Conservation (phyloP, 164 flowering plant genomes). For the Berberis vulgaris region DNA sequence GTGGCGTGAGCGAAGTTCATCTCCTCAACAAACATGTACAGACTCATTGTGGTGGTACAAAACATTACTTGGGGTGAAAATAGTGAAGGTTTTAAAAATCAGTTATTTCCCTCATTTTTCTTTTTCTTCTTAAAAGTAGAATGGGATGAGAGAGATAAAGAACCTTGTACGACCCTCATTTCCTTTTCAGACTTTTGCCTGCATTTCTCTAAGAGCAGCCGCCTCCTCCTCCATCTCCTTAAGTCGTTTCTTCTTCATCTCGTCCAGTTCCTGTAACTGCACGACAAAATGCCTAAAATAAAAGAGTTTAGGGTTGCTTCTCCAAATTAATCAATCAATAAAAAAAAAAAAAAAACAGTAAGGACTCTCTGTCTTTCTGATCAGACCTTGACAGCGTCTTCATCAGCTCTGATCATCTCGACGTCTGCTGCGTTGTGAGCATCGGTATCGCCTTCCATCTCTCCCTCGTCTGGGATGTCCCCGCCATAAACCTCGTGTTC, state of each 20-base stretch:
- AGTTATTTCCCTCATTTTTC: no score
- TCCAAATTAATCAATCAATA: not conserved
- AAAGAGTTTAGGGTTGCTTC: no score
- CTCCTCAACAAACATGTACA: no score
- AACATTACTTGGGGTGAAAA: no score
- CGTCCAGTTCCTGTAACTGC: slow-evolving; percentile 23
- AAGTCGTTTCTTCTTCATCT: slow-evolving; percentile 33
- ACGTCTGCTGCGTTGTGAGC: slow-evolving; percentile 10
- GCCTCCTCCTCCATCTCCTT: slow-evolving; percentile 36
- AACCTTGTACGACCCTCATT: slow-evolving; percentile 29
- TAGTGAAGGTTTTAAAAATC: no score
- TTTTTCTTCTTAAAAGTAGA: not conserved
- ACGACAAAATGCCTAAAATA: not conserved
- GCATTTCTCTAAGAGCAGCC: slow-evolving; percentile 30
- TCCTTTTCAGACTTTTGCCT: slow-evolving; percentile 33
- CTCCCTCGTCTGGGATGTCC: slow-evolving; percentile 26
- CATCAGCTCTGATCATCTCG: slow-evolving; percentile 13
- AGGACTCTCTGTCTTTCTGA: no score
- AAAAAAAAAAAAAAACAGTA: not conserved
- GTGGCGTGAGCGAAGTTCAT: no score
- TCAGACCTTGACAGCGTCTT: slow-evolving; percentile 16
- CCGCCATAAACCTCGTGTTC: slow-evolving; percentile 27
- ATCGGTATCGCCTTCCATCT: slow-evolving; percentile 5
- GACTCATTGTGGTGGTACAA: no score
- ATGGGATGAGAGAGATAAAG: not conserved